Evolutionary conservation across 2,329 filamentous ascomycete species (phyloP).

Genomic region (Clonostachys solani): DNA sequence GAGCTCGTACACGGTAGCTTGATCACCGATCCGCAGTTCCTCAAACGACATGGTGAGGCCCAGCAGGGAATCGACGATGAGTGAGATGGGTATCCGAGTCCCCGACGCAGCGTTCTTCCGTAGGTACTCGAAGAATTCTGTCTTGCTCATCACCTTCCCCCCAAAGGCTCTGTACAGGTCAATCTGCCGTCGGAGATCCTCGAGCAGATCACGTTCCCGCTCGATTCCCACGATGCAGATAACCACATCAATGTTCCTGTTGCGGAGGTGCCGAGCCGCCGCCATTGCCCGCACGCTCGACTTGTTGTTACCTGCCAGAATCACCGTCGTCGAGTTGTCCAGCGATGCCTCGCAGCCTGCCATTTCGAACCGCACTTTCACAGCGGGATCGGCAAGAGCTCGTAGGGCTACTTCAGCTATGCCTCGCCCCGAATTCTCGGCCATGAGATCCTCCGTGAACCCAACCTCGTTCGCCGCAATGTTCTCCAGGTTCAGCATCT

Average conservation of each 20-base stretch:
- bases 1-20: conserved; percentile 80
- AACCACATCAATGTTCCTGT: conserved; percentile 75
- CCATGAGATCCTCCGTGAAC: conserved; percentile 83
- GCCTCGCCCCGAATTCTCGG: conserved; percentile 84
- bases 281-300: conserved; percentile 81
- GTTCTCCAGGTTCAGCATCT: conserved; percentile 91
- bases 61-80: conserved; percentile 86
- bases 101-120: conserved; percentile 35
- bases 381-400: conserved; percentile 60
- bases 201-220: conserved; percentile 74
- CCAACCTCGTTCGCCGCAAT: conserved; percentile 85
- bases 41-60: conserved; percentile 87
- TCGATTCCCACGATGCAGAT: conserved; percentile 84
- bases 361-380: conserved; percentile 45
- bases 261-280: conserved; percentile 80
- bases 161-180: conserved; percentile 81
- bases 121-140: conserved; percentile 56
- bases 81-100: conserved; percentile 56
- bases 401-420: conserved; percentile 79
- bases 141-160: conserved; percentile 63
- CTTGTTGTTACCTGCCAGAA: conserved; percentile 94
- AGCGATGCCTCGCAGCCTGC: conserved; percentile 29
- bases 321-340: conserved; percentile 48
- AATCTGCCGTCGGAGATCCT: conserved; percentile 76
- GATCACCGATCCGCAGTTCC: conserved; percentile 76